Conservation (phyloP, 2,329 filamentous ascomycete genomes). For the Camptophora hylomeconis region DNA sequence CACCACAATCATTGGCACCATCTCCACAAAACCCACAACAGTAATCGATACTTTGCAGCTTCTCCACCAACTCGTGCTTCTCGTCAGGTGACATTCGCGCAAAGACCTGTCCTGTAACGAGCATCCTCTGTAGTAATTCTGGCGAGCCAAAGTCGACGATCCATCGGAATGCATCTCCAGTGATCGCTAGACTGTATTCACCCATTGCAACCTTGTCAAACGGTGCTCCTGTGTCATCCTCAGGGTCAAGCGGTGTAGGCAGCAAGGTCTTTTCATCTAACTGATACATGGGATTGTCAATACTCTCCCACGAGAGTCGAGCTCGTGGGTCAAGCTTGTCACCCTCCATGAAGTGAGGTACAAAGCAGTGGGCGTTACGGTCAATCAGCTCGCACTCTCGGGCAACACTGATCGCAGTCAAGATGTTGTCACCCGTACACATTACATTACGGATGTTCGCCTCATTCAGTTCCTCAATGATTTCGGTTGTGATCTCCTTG, state of each 20-base stretch:
- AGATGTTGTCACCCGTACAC: slow-evolving; percentile 96
- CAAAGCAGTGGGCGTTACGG: slow-evolving; percentile 73
- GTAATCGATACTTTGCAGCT: slow-evolving; percentile 90
- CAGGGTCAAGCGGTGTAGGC: slow-evolving; percentile 56
- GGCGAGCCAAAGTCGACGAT: slow-evolving; percentile 79
- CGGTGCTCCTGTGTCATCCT: slow-evolving; percentile 69
- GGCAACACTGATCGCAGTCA: slow-evolving; percentile 91
- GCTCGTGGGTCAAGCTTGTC: slow-evolving; percentile 60
- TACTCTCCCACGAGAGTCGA: slow-evolving; percentile 76
- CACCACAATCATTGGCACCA: slow-evolving; percentile 93
- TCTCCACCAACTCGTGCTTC: slow-evolving; percentile 95
- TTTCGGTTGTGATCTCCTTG: slow-evolving; percentile 69
- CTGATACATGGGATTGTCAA: slow-evolving; percentile 69
- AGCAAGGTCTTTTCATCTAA: slow-evolving; percentile 68
- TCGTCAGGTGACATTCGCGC: slow-evolving; percentile 98
- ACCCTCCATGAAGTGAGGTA: slow-evolving; percentile 75
- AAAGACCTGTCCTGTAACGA: slow-evolving; percentile 83
- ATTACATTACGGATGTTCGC: slow-evolving; percentile 85
- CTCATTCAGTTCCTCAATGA: slow-evolving; percentile 67
- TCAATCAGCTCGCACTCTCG: slow-evolving; percentile 78
- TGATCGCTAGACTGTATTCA: slow-evolving; percentile 81
- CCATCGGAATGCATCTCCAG: slow-evolving; percentile 93
- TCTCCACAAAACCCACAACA: slow-evolving; percentile 94
- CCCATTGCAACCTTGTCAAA: slow-evolving; percentile 69
- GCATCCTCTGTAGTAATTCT: slow-evolving; percentile 66